Evolutionary conservation across 352 stramenopile species (phyloP).

Genomic region (Blastocystis sp.): DNA sequence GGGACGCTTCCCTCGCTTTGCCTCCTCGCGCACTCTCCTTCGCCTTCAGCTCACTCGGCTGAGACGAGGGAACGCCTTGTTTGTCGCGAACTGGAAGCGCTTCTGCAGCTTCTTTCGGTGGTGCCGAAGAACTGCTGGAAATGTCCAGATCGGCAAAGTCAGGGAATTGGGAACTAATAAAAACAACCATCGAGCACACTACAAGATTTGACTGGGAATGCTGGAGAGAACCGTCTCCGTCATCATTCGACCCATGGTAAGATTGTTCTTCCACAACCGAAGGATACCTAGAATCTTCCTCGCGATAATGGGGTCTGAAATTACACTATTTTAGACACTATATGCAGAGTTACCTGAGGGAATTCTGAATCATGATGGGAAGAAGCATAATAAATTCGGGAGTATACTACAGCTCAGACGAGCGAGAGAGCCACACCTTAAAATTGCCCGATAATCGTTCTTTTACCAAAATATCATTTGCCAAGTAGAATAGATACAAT

Average conservation of each 20-base stretch:
- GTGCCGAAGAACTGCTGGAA: too few relatives aligned
- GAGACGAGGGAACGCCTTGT: too few relatives aligned
- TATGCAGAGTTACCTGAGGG: neutral
- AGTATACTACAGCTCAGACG: conserved; percentile 4
- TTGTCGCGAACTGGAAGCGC: too few relatives aligned
- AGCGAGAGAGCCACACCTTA: neutral
- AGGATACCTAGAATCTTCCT: neutral
- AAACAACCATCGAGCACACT: neutral
- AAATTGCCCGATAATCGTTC: neutral
- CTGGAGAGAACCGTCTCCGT: neutral
- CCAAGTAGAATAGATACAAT: conserved; percentile 28
- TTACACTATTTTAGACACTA: neutral
- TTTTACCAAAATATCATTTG: conserved; percentile 1
- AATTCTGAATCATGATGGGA: neutral
- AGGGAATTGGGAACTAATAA: neutral
- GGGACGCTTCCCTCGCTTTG: too few relatives aligned
- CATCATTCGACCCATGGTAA: conserved; percentile 24
- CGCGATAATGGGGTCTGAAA: neutral
- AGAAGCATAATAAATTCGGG: neutral
- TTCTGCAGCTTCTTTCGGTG: too few relatives aligned
- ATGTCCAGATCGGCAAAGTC: neutral
- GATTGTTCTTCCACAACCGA: conserved; percentile 16
- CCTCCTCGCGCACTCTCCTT: too few relatives aligned
- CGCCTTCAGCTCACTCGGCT: too few relatives aligned
- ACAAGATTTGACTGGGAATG: conserved; percentile 15